Base-by-base conservation (phyloP, 2,329 filamentous ascomycete species). In the Pestalotiopsis sp. region DNA sequence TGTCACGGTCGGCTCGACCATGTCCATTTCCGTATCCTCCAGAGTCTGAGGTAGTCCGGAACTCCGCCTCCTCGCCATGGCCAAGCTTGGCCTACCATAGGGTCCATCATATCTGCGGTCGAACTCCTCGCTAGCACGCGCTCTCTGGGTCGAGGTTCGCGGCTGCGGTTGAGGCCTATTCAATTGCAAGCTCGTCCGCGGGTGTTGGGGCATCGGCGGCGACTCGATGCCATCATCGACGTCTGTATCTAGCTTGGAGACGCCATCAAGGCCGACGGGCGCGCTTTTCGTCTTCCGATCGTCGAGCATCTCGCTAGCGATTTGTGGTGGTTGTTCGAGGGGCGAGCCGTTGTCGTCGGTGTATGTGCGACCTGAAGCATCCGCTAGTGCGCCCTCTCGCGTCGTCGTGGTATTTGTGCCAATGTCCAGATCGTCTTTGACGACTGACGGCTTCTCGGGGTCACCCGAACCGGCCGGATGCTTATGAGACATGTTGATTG, bases 51-150 rank as follows among this genome's bases (percentile, higher is more conserved):
- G 52, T 11, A 41, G 17, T 23, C 52, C 57, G 12, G 63, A 64
- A 17, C 66, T 68, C 41, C 61, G 69, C n/a, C 69, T 74, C 71
- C 72, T 67, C 3, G 69, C 60, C 68, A 74, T 73, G 68, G 65
- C 68, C 58, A 76, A 49, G 64, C 74, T 76, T 25, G 73, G 73
- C 9, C 74, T 70, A 17, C 70, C 74, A 38, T 74, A 76, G 6
- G 74, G 74, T 3, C 74, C 74, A 64, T 76, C 74, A 66, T 70
- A 76, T 3, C 74, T 68, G 14, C 73, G 66, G 69, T 76, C 71
- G 61, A 76, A 76, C 23, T 76, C 73, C 49, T 68, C 68, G 62
- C 73, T 75, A 13, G 71, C 68, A 12, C 73, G 70, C 12, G 72
- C 70, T 23, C 67, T 71, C 9, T 57, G 58, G 17, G 41, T 57